Base-by-base conservation (phyloP, 192 early-diverging fungal genomes). In the Rhizophagus prolifer region DNA sequence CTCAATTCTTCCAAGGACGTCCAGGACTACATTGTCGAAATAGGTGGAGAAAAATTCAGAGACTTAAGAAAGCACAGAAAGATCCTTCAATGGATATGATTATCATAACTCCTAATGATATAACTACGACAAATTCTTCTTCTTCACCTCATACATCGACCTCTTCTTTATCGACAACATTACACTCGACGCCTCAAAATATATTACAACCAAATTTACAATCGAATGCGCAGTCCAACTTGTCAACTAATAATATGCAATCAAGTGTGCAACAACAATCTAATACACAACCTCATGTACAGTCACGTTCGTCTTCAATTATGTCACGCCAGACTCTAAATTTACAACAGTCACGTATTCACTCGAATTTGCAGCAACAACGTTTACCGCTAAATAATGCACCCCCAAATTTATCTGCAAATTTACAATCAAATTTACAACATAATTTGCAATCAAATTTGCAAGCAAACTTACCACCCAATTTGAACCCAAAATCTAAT, bases 1-100 rank as follows among this genome's bases (percentile, higher is more conserved):
- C 93, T 1, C 77, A 86, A 0, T 91, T 85, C 13, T 93, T 94
- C 76, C 88, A 90, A 44, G 92, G 91, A 0, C 84, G 93, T 38
- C 92, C 93, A 0, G 93, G 92, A 0, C 79, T 93, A 46, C 92
- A 94, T 72, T 94, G 93, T 78, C 85, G 92, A 25, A 94, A 94
- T 79, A 83, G 93, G 10, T 94, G 93, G 93, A 68, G 38, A 54
- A 74, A 74, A 61, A 70, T 60, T 63, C 63, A 58, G 44, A 62
- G 34, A 72, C 21, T 64, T 68, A 36, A 70, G 44, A 63, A 76
- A 78, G 61, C 67, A 63, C 4, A 81, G 7, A 44, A 50, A 25
- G 41, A 50, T 71, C 69, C 7, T 68, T 9, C 21, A n/a, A n/a
- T 34, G 21, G 34, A 41, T 68, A 34, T 38, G 66, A 19, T 41